Base-by-base conservation (phyloP, 2,329 filamentous ascomycete species). In the Metarhizium guizhouense region DNA sequence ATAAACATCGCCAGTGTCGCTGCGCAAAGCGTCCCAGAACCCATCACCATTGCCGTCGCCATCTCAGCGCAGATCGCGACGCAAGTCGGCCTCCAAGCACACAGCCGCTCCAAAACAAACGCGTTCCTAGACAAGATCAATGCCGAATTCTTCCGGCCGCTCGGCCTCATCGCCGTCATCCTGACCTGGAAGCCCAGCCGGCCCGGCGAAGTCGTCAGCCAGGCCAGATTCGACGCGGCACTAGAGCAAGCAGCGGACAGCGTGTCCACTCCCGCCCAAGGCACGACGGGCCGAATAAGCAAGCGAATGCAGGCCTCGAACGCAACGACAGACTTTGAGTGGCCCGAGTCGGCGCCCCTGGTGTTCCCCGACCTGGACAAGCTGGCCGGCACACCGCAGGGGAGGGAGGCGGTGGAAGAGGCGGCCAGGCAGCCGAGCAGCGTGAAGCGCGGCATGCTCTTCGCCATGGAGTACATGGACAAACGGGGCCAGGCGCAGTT, bases 121-220 rank as follows among this genome's bases (percentile, higher is more conserved):
- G 68, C 64, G 0, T 85, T 81, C 62, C 72, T 86, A 16, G 75
- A 83, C 59, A 67, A 71, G 40, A 73, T 82, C 61, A 85, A 85
- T 61, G 70, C 75, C 8, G 71, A 78, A 3, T 75, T 82, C 57
- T 86, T 85, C 64, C 74, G 72, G 50, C 81, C 82, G 0, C 74
- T 74, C 2, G 82, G 82, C 0, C 71, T 85, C 0, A 80, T 76
- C 13, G 66, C 63, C 3, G 45, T 71, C 20, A 70, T 86, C 42
- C 75, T 84, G 68, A 77, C 77, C 1, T 82, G 72, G 68, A 76
- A 76, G 53, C 75, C 76, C 0, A 70, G 74, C 3, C 58, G 64
- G 0, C 56, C 62, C 18, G 61, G 67, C 16, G 62, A 66, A 4
- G 57, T 64, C 2, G 56, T 65, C 7, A 60, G 61, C 3, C 38